A percentile compares a stretch with the other conserved stretches of the same genome.
Evolutionary conservation across 2,329 filamentous ascomycete genomes (phyloP).

Genomic region (Colletotrichum noveboracense): DNA sequence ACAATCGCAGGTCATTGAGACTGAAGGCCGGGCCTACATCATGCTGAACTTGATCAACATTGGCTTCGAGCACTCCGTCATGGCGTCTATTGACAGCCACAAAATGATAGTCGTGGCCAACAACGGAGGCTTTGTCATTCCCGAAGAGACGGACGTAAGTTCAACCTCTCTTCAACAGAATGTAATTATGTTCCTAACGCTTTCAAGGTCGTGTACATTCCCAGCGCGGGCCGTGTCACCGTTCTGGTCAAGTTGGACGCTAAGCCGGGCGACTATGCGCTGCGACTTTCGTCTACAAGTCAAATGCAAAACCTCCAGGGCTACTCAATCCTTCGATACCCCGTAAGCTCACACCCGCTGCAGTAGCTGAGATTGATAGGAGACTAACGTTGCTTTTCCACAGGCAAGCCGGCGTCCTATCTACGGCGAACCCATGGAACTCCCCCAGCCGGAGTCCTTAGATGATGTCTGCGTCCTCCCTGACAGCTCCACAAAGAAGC

Average conservation of each 20-base stretch:
- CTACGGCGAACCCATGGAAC: slow-evolving; percentile 22
- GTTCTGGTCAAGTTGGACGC: slow-evolving; percentile 25
- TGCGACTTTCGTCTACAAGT: slow-evolving; percentile 27
- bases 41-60: slow-evolving; percentile 16
- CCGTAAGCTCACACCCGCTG: background rate
- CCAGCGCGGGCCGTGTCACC: slow-evolving; percentile 24
- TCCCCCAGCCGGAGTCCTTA: slow-evolving; percentile 2
- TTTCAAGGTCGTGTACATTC: slow-evolving; percentile 19
- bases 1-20: background rate
- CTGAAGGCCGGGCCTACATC: slow-evolving; percentile 1
- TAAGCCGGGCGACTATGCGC: slow-evolving; percentile 24
- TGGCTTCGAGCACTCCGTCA: slow-evolving; percentile 14
- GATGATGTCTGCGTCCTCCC: slow-evolving; percentile 21
- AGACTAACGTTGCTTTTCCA: background rate
- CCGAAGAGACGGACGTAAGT: slow-evolving; percentile 11
- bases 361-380: background rate
- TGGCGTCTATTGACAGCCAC: slow-evolving; percentile 26
- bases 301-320: slow-evolving; percentile 27
- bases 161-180: background rate
- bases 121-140: slow-evolving; percentile 26
- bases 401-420: slow-evolving; percentile 14
- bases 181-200: background rate
- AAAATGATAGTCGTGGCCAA: slow-evolving; percentile 28
- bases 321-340: slow-evolving; percentile 23
- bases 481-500: slow-evolving; percentile 8